These are phyloP conservation scores for Aureobasidium pullulans DNA, from an alignment of 2,329 filamentous ascomycete species.

Conservation along the genomic window DNA sequence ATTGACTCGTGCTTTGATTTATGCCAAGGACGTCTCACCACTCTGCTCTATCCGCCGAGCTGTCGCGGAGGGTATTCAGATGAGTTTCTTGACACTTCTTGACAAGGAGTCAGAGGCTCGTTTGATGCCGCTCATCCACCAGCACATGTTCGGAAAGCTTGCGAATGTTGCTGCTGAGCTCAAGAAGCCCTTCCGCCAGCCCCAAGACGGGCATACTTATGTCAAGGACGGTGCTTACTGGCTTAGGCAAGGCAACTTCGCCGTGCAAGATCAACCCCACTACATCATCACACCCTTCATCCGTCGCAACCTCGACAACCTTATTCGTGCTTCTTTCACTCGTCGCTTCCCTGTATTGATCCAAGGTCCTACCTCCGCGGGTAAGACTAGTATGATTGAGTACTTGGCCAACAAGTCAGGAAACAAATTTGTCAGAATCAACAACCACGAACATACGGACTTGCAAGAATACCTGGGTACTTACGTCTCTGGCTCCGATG, in stretches of 20 bases:
- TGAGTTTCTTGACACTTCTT: conserved; percentile 92
- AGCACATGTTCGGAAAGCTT: conserved; percentile 67
- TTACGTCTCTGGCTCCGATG: conserved; percentile 79
- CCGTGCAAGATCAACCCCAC: conserved; percentile 65
- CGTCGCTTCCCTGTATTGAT: conserved; percentile 87
- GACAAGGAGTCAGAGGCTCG: conserved; percentile 73
- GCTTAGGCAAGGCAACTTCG: conserved; percentile 67
- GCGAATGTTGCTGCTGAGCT: conserved; percentile 65
- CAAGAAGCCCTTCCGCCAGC: conserved; percentile 68
- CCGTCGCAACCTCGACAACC: conserved; percentile 85
- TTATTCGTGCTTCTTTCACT: conserved; percentile 89
- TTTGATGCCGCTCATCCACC: conserved; percentile 70
- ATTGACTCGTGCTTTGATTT: conserved; percentile 79
- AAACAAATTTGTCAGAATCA: conserved; percentile 96
- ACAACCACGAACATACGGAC: conserved; percentile 98
- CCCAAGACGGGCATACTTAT: conserved; percentile 68
- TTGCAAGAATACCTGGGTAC: conserved; percentile 95
- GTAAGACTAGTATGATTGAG: conserved; percentile 99
- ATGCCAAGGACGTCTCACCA: conserved; percentile 76
- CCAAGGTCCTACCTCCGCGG: conserved; percentile 92
- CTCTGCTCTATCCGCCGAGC: conserved; percentile 79
- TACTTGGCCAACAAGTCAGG: conserved; percentile 95
- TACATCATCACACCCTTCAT: conserved; percentile 98
- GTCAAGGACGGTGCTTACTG: conserved; percentile 56
- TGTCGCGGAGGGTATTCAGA: conserved; percentile 90